Conservation (phyloP, 169 alveolate species). For the Eimeria zaria region DNA sequence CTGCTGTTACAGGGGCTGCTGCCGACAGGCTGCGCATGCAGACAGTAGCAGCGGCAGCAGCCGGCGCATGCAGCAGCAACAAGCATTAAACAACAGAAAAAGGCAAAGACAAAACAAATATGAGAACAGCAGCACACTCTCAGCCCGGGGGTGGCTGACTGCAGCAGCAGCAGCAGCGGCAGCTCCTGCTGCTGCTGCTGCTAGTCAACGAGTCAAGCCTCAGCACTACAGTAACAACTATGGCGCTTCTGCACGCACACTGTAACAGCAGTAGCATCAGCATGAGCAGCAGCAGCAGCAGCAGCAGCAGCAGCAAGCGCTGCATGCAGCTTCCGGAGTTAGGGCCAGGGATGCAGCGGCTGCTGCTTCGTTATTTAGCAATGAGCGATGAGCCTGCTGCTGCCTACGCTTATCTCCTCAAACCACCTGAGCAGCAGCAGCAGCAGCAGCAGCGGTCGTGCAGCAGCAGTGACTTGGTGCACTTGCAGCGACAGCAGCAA, state of each 20-base stretch:
- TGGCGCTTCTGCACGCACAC: conserved; percentile 15
- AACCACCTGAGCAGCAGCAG: conserved; percentile 44
- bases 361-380: conserved; percentile 16
- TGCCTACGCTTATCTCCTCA: conserved; percentile 34
- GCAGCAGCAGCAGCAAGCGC: conserved; percentile 42
- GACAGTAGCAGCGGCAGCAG: not conserved
- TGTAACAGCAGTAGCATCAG: not conserved
- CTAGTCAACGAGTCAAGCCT: too few relatives aligned
- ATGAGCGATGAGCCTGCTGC: conserved; percentile 62
- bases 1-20: conserved; percentile 20
- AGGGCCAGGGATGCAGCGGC: conserved; percentile 50
- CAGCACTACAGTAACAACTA: not conserved
- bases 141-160: not conserved
- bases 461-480: not conserved
- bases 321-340: not conserved
- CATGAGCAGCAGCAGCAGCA: conserved; percentile 28
- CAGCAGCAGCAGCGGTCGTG: conserved; percentile 20
- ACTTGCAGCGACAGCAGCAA: conserved; percentile 7
- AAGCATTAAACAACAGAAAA: not conserved
- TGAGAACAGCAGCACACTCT: not conserved
- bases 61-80: not conserved
- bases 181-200: conserved; percentile 18
- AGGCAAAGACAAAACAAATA: not conserved
- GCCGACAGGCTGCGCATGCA: conserved; percentile 18
- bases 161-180: conserved; percentile 33